Evolutionary conservation across 805 yeast species (phyloP), one percentile per base, ranked within the genome.

Genomic region (Metschnikowia henanensis): DNA sequence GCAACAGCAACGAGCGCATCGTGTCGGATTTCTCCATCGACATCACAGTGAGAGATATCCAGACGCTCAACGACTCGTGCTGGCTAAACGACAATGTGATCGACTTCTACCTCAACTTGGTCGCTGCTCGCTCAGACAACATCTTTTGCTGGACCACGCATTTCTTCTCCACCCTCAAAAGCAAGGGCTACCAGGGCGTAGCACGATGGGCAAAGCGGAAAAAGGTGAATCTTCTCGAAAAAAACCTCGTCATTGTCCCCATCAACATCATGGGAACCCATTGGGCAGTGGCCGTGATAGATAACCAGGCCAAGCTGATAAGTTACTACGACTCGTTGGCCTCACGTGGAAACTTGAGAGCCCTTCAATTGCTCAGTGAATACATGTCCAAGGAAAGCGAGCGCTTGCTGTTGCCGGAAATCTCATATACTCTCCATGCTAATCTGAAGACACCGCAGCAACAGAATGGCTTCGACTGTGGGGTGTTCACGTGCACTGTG

Each of bases 41-140:
- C 38, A 76, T 91, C 2, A 65, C 67, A 4, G 76, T 77, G 0
- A 66, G 78, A 26, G 99, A 94, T 60, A 62, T 92, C 43, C 72
- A 75, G 35, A 89, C 97, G 0, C 68, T 94, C 26, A 65, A 75
- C 7, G 86, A 84, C 41, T 73, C 84, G 5, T 66, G 75, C 30
- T 94, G 99, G 99, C 73, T 94, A 23, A 94, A 94, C 60, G 99
- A 94, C 63, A 87, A 83, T 34, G 76, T 94, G 4, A 91, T 94
- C 46, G 98, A 94, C 58, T 84, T 82, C 54, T 92, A 84, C 60
- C 70, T 91, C 56, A 70, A 72, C 34, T 54, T 84, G 52, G 65
- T 83, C 6, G 69, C 79, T 3, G 72, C 73, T 4, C 59, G 77
- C 19, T 41, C 56, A 4, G 47, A 75, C 2, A 60, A 65, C 21